Base-by-base conservation (phyloP, 2,329 filamentous ascomycete genomes). In the Myriosclerotinia duriaeana region DNA sequence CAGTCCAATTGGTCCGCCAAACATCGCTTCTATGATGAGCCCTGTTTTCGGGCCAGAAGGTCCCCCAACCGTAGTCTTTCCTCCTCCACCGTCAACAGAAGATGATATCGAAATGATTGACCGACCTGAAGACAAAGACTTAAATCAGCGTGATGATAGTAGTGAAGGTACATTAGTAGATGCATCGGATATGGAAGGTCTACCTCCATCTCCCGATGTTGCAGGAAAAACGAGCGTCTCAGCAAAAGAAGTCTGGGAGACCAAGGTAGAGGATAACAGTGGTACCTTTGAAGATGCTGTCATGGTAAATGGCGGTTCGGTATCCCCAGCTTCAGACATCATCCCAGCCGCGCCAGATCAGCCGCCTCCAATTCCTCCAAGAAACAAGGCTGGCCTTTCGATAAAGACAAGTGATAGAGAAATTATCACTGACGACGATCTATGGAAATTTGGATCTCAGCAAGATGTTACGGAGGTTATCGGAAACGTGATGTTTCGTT, bases 391-490 rank as follows among this genome's bases (percentile, higher is more conserved):
- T 42, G 72, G 72, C 17, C 70, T 75, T 34, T 71, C 74, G 12
- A 76, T 76, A 58, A 70, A 72, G 53, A 75, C 72, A 52, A 71
- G 65, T 50, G 73, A 53, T 14, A 74, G 72, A 50, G 66, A 72
- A n/a, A 53, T 63, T n/a, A 71, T 71, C n/a, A 66, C 74, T 7
- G 71, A 75, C n/a, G 72, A 74, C 38, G 73, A 77, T 50, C 62
- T 76, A 50, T 76, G 75, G 72, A 74, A 69, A 62, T 77, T 77
- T 72, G 76, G 76, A 30, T 71, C 75, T 44, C 95, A 99, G 75
- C 93, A 99, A 78, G 95, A 99, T 78, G 94, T 97, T 5, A 93
- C 93, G 15, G 95, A 99, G 78, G 94, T 97, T 55, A 93, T 97
- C 80, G 92, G 92, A 67, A 95, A 94, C 73, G 91, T 97, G 36